Base-by-base conservation (phyloP, 1,139 yeast species). In the Pichia sp. region DNA sequence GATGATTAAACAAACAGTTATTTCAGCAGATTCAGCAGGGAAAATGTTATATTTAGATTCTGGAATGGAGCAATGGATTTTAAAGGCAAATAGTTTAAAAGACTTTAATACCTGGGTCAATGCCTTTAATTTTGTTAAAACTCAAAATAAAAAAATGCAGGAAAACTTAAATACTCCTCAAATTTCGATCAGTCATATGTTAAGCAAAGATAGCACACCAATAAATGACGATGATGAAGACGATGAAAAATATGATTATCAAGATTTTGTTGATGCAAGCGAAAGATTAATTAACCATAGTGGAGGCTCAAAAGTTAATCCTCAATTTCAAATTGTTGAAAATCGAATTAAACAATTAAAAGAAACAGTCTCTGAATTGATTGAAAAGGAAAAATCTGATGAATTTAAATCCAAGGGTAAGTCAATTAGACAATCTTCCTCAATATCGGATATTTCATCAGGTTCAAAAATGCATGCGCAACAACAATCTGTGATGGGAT, bases 41-140 rank as follows among this genome's bases (percentile, higher is more conserved):
- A 68, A 78, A 42, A 85, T 85, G 55, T 80, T 92, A 40, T 82
- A 84, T 43, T 75, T 92, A 51, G 97, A 92, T 62, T 87, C 97
- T 0, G 98, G 98, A 3, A 82, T 92, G 81, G 98, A 92, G 61
- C 80, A 87, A 16, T 92, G 98, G 98, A 80, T 79, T 41, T 69
- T 92, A 52, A 85, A 84, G 56, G 87, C 97, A 0, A 66, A 74
- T 37, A 78, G 74, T 46, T 64, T 64, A 16, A 69, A 71, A 4
- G 92, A 86, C 54, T 92, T 89, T 71, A 74, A 77, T 37, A 72
- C 78, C 9, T 92, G 98, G 98, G 78, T 85, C 9, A 74, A 79
- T 41, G 95, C 96, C 0, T 74, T 89, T 53, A 80, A 81, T 54
- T 65, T 66, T 35, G 65, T 78, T 41, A 63, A 63, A 40, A 57